A percentile compares a stretch with the other conserved stretches of the same genome.
Evolutionary conservation across 108 stramenopile genomes (phyloP).

Genomic region (Pseudonitzschia delicatissima): DNA sequence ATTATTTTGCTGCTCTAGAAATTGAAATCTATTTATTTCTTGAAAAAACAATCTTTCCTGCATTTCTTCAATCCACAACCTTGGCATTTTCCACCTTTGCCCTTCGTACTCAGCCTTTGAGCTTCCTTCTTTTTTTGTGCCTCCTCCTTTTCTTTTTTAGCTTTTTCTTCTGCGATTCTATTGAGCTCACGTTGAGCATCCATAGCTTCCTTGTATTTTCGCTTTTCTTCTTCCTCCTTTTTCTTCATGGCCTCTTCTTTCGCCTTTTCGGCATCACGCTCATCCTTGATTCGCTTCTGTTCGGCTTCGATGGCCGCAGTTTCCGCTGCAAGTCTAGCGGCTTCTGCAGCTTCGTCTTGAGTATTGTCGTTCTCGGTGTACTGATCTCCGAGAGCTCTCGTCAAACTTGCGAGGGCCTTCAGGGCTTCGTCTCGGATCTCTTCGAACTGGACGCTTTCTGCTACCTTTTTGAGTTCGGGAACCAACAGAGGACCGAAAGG

Average conservation of each 20-base stretch:
- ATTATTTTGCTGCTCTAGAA: too few relatives aligned
- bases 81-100: slow-evolving; percentile 74
- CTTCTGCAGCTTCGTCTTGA: slow-evolving; percentile 50
- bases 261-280: slow-evolving; percentile 48
- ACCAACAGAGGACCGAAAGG: slow-evolving; percentile 92
- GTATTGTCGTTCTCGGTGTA: slow-evolving; percentile 54
- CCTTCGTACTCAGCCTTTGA: slow-evolving; percentile 68
- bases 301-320: slow-evolving; percentile 66
- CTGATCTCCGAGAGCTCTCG: slow-evolving; percentile 79
- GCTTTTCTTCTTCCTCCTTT: slow-evolving; percentile 80
- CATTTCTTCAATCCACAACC: slow-evolving; percentile 89
- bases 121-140: slow-evolving; percentile 66
- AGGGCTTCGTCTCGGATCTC: slow-evolving; percentile 95
- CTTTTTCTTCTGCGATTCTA: slow-evolving; percentile 52
- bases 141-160: slow-evolving; percentile 52
- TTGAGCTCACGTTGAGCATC: slow-evolving; percentile 85
- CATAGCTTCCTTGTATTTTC: slow-evolving; percentile 86
- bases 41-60: slow-evolving; percentile 80
- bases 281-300: slow-evolving; percentile 66
- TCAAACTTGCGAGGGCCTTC: slow-evolving; percentile 73
- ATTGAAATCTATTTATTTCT: neutral
- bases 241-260: slow-evolving; percentile 58
- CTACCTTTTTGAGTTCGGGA: slow-evolving; percentile 92
- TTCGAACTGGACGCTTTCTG: slow-evolving; percentile 92
- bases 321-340: slow-evolving; percentile 55